These are phyloP conservation scores for Aspergillus mulundensis DNA, from an alignment of 495 filamentous ascomycete species.

Conservation along the genomic window DNA sequence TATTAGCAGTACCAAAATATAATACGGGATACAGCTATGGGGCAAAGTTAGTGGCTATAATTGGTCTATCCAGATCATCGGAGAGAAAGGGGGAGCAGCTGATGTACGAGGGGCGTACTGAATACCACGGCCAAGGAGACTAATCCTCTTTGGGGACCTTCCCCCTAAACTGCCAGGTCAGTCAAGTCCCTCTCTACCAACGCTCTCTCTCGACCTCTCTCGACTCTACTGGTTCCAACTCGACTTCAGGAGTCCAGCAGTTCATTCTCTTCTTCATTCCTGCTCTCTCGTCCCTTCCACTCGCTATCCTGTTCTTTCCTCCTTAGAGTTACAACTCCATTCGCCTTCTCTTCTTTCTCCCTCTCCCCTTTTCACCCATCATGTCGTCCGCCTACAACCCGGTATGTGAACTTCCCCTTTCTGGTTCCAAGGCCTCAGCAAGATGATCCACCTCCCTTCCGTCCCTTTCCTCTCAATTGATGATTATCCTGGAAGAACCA, in stretches of 20 bases:
- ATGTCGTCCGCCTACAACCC: conserved; percentile 62
- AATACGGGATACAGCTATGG: conserved; percentile 11
- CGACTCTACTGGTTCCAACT: conserved; percentile 14
- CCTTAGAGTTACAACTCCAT: conserved; percentile 10
- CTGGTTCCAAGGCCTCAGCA: conserved; percentile 28
- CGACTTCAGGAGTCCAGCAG: conserved; percentile 26
- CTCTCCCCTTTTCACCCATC: conserved; percentile 31
- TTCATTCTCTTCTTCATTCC: conserved; percentile 19
- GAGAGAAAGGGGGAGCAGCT: conserved; percentile 15
- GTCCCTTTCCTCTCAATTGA: conserved; percentile 24
- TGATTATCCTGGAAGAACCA: neutral
- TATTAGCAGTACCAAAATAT: conserved; percentile 1
- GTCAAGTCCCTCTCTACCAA: conserved; percentile 4
- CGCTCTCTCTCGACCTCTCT: conserved; percentile 18
- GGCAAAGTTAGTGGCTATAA: conserved; percentile 1
- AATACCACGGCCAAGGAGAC: conserved; percentile 10
- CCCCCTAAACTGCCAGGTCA: conserved; percentile 19
- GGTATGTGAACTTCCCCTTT: conserved; percentile 49
- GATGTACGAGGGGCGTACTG: conserved; percentile 5
- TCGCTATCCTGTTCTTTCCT: conserved; percentile 16
- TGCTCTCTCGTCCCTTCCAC: conserved; percentile 17
- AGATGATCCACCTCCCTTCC: conserved; percentile 29
- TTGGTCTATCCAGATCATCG: conserved; percentile 7
- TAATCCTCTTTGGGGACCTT: conserved; percentile 13
- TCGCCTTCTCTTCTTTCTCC: conserved; percentile 15